Conservation (phyloP, 208 protist genomes). For the Borovskyia barvae region DNA sequence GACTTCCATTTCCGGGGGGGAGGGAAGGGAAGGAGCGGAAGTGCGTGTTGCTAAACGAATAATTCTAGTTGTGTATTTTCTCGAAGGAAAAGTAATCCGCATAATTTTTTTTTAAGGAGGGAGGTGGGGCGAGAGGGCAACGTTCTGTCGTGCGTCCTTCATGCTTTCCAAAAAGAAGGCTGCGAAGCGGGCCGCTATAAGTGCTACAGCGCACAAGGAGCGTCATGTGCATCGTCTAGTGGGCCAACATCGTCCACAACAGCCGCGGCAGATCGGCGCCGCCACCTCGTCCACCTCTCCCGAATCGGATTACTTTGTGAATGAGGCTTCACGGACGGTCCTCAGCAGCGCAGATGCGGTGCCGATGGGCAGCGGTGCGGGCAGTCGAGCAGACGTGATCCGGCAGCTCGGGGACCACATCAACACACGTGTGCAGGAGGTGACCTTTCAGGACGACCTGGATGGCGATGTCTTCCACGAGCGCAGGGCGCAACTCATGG, state of each 20-base stretch:
- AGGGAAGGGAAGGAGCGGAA: no score
- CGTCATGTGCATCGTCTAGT: constrained; percentile 16
- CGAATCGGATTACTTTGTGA: background rate
- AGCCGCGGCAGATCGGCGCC: background rate
- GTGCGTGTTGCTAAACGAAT: no score
- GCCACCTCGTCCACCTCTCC: background rate
- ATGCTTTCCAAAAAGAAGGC: constrained; percentile 80
- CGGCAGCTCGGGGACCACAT: constrained; percentile 77
- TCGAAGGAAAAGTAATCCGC: no score
- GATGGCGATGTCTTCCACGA: constrained; percentile 80
- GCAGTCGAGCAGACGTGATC: constrained; percentile 38
- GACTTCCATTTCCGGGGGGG: no score
- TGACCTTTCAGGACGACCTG: constrained; percentile 72
- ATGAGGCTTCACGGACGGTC: background rate
- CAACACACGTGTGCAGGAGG: constrained; percentile 77
- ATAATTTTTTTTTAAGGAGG: background rate
- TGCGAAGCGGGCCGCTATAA: constrained; percentile 34
- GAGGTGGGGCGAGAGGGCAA: background rate
- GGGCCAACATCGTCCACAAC: background rate
- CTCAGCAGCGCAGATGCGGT: constrained; percentile 27
- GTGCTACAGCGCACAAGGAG: constrained; percentile 35
- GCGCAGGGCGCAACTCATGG: constrained; percentile 56
- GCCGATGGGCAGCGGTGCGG: constrained; percentile 20
- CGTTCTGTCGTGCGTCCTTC: background rate
- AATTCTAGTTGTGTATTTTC: no score